phyloP scores from a whole-genome alignment of 352 stramenopile genomes.

The Phytophthora parvispora region DNA sequence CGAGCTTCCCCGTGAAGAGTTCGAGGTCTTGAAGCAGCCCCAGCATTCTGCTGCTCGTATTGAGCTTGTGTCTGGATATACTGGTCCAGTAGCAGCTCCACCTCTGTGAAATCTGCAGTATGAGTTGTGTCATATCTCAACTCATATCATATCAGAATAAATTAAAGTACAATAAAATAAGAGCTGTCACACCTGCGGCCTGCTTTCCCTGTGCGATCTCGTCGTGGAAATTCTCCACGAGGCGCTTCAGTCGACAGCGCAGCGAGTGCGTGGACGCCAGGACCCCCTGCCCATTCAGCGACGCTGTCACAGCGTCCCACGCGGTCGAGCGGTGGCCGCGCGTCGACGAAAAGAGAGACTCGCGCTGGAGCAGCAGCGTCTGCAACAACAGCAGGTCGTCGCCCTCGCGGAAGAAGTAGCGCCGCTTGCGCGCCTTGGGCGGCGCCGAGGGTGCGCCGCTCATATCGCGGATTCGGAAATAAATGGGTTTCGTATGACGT shows the following conservation, averaged over 20 bases:
- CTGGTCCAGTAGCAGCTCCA: conserved; percentile 23
- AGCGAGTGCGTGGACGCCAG: conserved; percentile 10
- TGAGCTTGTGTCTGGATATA: conserved; percentile 12
- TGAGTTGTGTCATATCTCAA: conserved; percentile 2
- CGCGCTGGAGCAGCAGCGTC: conserved; percentile 7
- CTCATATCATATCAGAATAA: conserved; percentile 2
- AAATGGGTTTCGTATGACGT: neutral
- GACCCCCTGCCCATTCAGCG: conserved; percentile 14
- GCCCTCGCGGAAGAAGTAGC: conserved; percentile 21
- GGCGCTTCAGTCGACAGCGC: conserved; percentile 18
- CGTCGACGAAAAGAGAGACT: neutral
- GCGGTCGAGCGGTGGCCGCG: neutral
- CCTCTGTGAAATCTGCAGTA: conserved; percentile 12
- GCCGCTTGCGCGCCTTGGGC: conserved; percentile 26
- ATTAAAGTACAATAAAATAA: neutral
- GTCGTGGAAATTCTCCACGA: conserved; percentile 13
- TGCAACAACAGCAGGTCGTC: conserved; percentile 23
- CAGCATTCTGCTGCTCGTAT: neutral
- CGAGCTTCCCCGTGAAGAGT: neutral
- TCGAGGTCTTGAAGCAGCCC: neutral
- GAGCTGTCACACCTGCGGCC: neutral
- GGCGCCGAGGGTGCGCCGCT: conserved; percentile 8
- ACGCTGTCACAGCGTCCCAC: conserved; percentile 20
- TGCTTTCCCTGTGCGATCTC: conserved; percentile 5
- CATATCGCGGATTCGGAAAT: conserved; percentile 11